Evolutionary conservation across 768 basidiomycete genomes (phyloP), one percentile per base, ranked within the genome.

Genomic region (Termitomyces sp.): DNA sequence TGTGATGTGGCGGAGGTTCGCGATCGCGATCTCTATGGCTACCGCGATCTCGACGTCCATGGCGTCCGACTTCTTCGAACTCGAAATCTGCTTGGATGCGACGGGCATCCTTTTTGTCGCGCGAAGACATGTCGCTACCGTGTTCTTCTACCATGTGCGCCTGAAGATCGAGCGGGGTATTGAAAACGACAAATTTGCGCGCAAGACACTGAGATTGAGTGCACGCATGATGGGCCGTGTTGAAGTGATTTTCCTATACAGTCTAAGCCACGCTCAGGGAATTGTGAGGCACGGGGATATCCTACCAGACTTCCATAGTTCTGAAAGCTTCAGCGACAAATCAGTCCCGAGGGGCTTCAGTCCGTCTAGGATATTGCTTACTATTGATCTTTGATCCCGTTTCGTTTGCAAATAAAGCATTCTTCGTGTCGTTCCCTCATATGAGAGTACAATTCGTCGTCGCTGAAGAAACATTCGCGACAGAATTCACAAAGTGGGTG

Each of bases 371-470:
- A 59, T 35, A 17, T 27, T 14, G 80, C 93, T 66, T 64, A 97
- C 93, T 97, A 94, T 72, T 94, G 84, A 69, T 94, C 84, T 61
- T 81, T 76, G 40, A 91, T 63, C 7, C 88, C 93, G 55, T 87
- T 81, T 28, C 88, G 80, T 67, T 92, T 93, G 70, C 97, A 99
- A 14, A 99, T 70, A 63, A 97, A 97, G 68, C 96, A 98, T 65
- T 98, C 95, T 70, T 99, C 96, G 72, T 99, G 96, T 48, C 76
- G 78, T 66, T 94, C 88, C 51, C 95, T 83, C 87, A 98, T 91
- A 69, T 99, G 97, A 23, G 85, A 75, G 68, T 86, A 97, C n/a
- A 98, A 73, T 64, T 94, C 94, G 65, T 98, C 96, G 54, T 88
- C 87, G n/a, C 87, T 76, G 67, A 95, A 97, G 78, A 89, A 94